phyloP scores from a whole-genome alignment of 345 rosid genomes.

The Hibiscus mutabilis region DNA sequence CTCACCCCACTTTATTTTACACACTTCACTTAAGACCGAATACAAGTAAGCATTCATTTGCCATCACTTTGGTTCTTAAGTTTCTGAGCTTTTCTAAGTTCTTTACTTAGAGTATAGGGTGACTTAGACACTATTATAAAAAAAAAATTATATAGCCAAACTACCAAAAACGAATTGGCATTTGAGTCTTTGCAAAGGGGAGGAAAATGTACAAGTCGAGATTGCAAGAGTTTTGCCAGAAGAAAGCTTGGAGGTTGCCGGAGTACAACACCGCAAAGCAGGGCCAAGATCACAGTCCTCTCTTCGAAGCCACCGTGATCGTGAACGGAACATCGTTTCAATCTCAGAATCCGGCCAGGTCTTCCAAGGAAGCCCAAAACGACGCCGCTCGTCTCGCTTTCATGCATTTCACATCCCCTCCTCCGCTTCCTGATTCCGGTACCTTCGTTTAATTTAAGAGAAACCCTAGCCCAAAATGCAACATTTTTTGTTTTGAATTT shows the following conservation, averaged over 20 bases:
- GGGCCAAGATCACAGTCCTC: constrained; percentile 34
- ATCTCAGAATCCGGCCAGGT: neutral
- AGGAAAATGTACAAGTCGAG: constrained; percentile 15
- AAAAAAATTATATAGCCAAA: no score
- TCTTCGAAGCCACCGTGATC: constrained; percentile 28
- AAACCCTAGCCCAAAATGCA: neutral
- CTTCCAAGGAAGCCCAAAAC: constrained; percentile 39
- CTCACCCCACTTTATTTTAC: no score
- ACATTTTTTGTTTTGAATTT: neutral
- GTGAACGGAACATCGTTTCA: constrained; percentile 24
- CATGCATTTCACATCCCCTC: constrained; percentile 16
- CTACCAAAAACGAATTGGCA: no score
- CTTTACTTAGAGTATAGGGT: no score
- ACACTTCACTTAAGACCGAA: no score
- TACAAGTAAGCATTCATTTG: no score
- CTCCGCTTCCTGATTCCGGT: neutral
- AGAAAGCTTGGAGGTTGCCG: constrained; percentile 23
- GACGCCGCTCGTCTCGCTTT: constrained; percentile 35
- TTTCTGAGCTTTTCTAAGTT: no score
- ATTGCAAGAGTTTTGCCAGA: constrained; percentile 36
- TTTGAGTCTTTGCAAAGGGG: neutral
- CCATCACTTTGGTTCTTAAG: no score
- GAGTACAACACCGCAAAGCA: constrained; percentile 14
- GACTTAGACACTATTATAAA: no score
- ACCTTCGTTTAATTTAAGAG: neutral